A percentile compares a stretch with the other conserved stretches of the same genome.
phyloP scores from a whole-genome alignment of 441 rosid species.

The Eutrema salsugineum region DNA sequence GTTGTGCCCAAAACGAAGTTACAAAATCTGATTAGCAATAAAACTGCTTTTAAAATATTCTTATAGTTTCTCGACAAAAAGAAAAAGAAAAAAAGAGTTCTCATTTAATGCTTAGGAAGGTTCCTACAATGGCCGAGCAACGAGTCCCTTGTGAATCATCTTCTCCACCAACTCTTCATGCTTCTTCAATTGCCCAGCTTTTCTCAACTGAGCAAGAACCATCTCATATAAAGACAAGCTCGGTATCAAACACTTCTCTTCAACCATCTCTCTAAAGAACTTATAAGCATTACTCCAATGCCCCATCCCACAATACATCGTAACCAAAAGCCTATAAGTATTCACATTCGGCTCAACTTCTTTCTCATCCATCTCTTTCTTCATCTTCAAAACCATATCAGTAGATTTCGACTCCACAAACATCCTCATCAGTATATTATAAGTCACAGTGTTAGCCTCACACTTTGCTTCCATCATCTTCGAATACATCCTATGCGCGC shows the following conservation, averaged over 20 bases:
- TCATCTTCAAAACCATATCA: conserved; percentile 89
- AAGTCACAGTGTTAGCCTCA: conserved; percentile 58
- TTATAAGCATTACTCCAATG: conserved; percentile 95
- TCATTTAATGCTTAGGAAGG: background rate
- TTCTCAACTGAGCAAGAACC: conserved; percentile 74
- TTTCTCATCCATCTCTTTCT: conserved; percentile 85
- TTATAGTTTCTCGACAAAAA: background rate
- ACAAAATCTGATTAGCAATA: background rate
- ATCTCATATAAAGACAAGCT: conserved; percentile 57
- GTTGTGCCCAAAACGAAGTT: background rate
- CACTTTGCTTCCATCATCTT: conserved; percentile 78
- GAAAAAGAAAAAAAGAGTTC: background rate
- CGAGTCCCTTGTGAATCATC: conserved; percentile 70
- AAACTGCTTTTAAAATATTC: background rate
- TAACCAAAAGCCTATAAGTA: conserved; percentile 68
- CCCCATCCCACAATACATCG: conserved; percentile 88
- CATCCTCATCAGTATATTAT: conserved; percentile 74
- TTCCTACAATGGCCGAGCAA: conserved; percentile 32
- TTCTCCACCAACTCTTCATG: conserved; percentile 87
- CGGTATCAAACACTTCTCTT: conserved; percentile 75
- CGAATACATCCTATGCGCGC: conserved; percentile 64
- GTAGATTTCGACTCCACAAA: conserved; percentile 60
- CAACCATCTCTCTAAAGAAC: conserved; percentile 73
- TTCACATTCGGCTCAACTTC: conserved; percentile 81
- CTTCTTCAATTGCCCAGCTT: conserved; percentile 76